These are phyloP conservation scores for Cystobasidiaceae sp. DNA, from an alignment of 1,284 basidiomycete genomes.

Conservation along the genomic window DNA sequence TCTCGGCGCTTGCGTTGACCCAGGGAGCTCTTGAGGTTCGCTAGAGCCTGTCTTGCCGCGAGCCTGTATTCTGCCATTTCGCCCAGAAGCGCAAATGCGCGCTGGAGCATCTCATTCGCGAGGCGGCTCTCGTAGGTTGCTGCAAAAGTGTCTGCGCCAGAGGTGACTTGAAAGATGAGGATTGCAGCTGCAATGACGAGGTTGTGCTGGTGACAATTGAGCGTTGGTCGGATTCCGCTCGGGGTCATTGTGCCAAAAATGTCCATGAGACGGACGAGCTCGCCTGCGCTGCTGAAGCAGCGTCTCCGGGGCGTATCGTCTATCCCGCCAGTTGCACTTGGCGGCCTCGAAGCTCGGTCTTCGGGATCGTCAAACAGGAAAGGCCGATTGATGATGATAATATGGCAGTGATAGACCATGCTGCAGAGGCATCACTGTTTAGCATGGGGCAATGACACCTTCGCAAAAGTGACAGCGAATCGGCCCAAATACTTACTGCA, in stretches of 20 bases:
- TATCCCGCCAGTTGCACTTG: not conserved
- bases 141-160: not conserved
- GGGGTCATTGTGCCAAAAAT: constrained; percentile 8
- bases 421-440: not conserved
- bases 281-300: constrained; percentile 22
- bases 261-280: constrained; percentile 18
- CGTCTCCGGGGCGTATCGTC: constrained; percentile 12
- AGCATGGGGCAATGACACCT: not conserved
- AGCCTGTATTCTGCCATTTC: constrained; percentile 12
- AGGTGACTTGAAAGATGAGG: constrained; percentile 21
- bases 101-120: not conserved
- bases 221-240: constrained; percentile 6
- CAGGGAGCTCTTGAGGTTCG: constrained; percentile 7
- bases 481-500: not conserved
- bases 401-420: constrained; percentile 27
- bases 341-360: constrained; percentile 12
- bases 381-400: constrained; percentile 26
- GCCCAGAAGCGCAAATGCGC: constrained; percentile 2
- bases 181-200: constrained; percentile 26
- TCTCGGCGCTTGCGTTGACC: not conserved
- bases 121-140: constrained; percentile 8
- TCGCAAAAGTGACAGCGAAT: too few relatives aligned
- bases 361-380: constrained; percentile 24
- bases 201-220: constrained; percentile 28
- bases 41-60: constrained; percentile 16